Evolutionary conservation across 805 yeast genomes (phyloP).

Genomic region (Priceomyces haplophilus): DNA sequence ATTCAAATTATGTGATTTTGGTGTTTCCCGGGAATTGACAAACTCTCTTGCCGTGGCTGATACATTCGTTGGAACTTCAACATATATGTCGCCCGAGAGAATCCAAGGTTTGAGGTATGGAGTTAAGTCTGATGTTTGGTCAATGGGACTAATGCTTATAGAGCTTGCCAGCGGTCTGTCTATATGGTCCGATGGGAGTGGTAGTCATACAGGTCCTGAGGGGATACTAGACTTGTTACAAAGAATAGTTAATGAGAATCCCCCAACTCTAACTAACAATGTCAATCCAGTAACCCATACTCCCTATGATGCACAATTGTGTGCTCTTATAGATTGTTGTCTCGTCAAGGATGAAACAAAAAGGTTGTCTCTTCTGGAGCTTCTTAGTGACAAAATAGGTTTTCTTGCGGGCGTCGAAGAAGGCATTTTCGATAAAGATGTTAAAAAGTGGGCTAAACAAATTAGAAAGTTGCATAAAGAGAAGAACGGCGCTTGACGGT

Average conservation of each 20-base stretch:
- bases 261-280: conserved; percentile 59
- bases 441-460: conserved; percentile 40
- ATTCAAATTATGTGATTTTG: conserved; percentile 93
- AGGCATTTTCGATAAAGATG: conserved; percentile 35
- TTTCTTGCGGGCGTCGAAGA: conserved; percentile 30
- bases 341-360: conserved; percentile 63
- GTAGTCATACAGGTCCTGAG: conserved; percentile 52
- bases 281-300: conserved; percentile 25
- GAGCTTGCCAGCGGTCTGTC: conserved; percentile 84
- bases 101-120: conserved; percentile 93
- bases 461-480: conserved; percentile 34
- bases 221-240: conserved; percentile 89
- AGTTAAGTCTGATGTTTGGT: conserved; percentile 97
- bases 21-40: conserved; percentile 87
- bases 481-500: conserved; percentile 8
- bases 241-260: conserved; percentile 88
- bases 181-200: conserved; percentile 61
- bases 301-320: conserved; percentile 46
- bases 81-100: conserved; percentile 95
- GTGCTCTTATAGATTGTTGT: conserved; percentile 71
- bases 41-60: conserved; percentile 86
- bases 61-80: conserved; percentile 96
- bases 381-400: conserved; percentile 40
- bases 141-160: conserved; percentile 83
- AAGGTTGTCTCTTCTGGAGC: conserved; percentile 71